Conservation (phyloP, 1,284 basidiomycete species). For the Tilletiaria anomala region DNA sequence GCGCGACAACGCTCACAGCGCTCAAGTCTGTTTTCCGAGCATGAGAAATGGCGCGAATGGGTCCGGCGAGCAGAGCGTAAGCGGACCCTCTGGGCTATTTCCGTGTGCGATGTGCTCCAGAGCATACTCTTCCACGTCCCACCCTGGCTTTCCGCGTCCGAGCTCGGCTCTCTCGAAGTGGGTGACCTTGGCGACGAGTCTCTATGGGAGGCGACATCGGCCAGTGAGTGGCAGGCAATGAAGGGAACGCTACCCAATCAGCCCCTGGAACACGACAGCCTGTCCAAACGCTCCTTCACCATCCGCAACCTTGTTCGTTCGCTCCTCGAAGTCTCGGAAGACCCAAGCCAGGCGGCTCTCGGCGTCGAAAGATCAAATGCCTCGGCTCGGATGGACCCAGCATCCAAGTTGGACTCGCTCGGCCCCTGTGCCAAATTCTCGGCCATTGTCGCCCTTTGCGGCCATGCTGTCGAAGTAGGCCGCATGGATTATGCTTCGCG, state of each 20-base stretch:
- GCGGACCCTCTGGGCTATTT: background rate
- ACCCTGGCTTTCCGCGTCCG: background rate
- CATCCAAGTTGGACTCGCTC: background rate
- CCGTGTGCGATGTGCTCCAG: background rate
- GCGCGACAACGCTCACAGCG: background rate
- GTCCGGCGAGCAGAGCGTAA: background rate
- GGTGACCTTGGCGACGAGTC: background rate
- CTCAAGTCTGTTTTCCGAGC: background rate
- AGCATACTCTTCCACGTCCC: background rate
- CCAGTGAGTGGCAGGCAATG: background rate
- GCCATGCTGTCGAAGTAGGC: too few species aligned
- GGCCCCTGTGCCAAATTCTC: background rate
- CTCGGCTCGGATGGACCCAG: too few species aligned
- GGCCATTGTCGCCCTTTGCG: too few species aligned
- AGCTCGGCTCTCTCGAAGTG: background rate
- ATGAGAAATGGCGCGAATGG: background rate
- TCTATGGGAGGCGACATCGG: background rate
- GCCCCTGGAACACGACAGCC: background rate
- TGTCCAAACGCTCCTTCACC: background rate
- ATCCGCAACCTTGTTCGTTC: background rate
- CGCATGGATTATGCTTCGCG: too few species aligned
- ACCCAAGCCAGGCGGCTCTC: too few species aligned
- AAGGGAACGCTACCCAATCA: background rate
- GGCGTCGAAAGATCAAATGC: too few species aligned
- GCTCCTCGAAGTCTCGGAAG: background rate